Base-by-base conservation (phyloP, 345 rosid species). In the Eutrema japonicum region DNA sequence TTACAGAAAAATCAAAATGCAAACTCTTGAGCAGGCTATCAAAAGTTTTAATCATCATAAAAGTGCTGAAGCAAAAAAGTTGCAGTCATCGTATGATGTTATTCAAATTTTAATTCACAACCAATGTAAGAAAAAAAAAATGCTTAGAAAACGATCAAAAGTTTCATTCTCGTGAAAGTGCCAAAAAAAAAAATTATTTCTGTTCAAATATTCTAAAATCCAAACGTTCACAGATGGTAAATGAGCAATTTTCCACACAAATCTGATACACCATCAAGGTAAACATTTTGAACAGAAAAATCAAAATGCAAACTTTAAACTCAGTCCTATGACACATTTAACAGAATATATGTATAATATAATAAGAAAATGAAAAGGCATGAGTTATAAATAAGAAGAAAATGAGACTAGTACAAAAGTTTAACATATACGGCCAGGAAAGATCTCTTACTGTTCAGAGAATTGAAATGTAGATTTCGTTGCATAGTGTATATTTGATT, bases 401-500 rank as follows among this genome's bases (percentile, higher is more conserved):
- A 48, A 59, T 38, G 27, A 60, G 42, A 30, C 36, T 60, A 52
- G 49, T 16, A 61, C 30, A 38, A 38, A 62, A 61, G 16, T 40
- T 68, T 5, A 16, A 38, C 49, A 72, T 27, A 33, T 10, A 9
- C 3, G 33, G 30, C 43, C 29, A 59, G 50, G 49, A 16, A 51
- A 52, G 36, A 60, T 29, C 12, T 82, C 98, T 94, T 84, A 94
- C 98, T 79, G 76, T 88, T 89, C 40, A 89, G 82, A 53, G 86
- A 68, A 74, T 68, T 83, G 73, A 88, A 89, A 73, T 89, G 91
- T 73, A 87, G 76, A 79, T 72, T 88, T 68, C 90, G 86, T 80
- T 86, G 92, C 74, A 80, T 87, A 74, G 49, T 91, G 74, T 84
- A 86, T 50, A 94, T 91, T 29, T 84, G 79, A 73, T 91, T 88